Base-by-base conservation (phyloP, 768 basidiomycete genomes). In the Hygrophoropsis aurantiaca region DNA sequence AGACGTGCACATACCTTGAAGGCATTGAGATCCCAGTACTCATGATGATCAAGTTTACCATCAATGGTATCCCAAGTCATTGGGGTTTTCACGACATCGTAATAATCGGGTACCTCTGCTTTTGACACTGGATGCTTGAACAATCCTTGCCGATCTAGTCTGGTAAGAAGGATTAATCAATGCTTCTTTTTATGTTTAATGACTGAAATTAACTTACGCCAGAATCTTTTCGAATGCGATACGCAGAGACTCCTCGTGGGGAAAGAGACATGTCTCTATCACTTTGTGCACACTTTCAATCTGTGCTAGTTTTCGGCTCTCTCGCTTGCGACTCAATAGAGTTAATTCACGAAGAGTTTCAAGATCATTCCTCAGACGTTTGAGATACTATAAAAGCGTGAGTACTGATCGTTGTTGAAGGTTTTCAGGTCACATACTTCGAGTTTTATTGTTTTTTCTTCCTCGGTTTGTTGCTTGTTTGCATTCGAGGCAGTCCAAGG, bases 21-120 rank as follows among this genome's bases (percentile, higher is more conserved):
- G 4, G 77, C 65, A 25, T 82, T 73, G 0, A 88, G 64, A 58
- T 90, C 82, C 74, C 84, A 83, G 65, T 97, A 98, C 58, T 87
- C 81, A 49, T 90, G 85, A 27, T 75, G 74, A 42, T 94, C 87
- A 24, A 99, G 71, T 63, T 90, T 95, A 23, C 69, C 66, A 38
- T 90, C 85, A 58, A 99, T 95, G 23, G 74, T 75, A 11, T 74
- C 75, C 84, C 94, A 94, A 50, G 85, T 87, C 91, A 97, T 97
- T 0, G 97, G 97, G 3, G 77, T 71, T 57, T 82, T 77, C 58
- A 99, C 77, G 27, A 97, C 73, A 38, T 91, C 86, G 58, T 87
- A 92, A 62, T 99, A 99, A 59, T 97, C 94, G 1, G 89, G 90
- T 0, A 94, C 91, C 33, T 87, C 81, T 1, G 68, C 70, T 54